These are phyloP conservation scores for Mycena alexandri DNA, from an alignment of 768 basidiomycete genomes.

Conservation along the genomic window DNA sequence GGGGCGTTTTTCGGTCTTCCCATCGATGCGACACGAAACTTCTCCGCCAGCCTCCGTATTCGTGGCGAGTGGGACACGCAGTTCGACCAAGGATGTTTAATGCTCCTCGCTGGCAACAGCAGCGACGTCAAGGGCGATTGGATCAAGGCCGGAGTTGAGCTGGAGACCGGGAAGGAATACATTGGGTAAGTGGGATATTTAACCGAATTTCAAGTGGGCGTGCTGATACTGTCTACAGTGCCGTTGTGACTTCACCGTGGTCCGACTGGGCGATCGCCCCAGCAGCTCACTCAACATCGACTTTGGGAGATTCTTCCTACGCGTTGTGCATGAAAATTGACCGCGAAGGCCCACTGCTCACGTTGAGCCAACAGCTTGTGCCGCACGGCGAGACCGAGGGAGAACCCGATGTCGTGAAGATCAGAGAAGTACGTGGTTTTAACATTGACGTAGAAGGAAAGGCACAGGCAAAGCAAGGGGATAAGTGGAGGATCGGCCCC, in stretches of 20 bases:
- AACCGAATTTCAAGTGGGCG: neutral
- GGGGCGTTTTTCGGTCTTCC: slow-evolving; percentile 28
- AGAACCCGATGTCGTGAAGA: slow-evolving; percentile 21
- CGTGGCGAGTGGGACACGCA: slow-evolving; percentile 29
- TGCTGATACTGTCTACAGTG: neutral
- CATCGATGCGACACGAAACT: slow-evolving; percentile 32
- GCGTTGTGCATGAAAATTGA: slow-evolving; percentile 31
- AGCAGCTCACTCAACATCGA: slow-evolving; percentile 28
- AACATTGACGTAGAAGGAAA: slow-evolving; percentile 29
- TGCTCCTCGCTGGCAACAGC: slow-evolving; percentile 30
- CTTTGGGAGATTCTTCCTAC: slow-evolving; percentile 20
- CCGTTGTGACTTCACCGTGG: slow-evolving; percentile 34
- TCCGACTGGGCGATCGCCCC: slow-evolving; percentile 34
- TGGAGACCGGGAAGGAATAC: slow-evolving; percentile 31
- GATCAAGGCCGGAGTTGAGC: slow-evolving; percentile 33
- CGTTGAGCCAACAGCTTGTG: slow-evolving; percentile 24
- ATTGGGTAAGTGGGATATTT: neutral
- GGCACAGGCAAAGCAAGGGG: slow-evolving; percentile 15
- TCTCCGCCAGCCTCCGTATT: slow-evolving; percentile 30
- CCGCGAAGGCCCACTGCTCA: slow-evolving; percentile 33
- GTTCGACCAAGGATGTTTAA: slow-evolving; percentile 35
- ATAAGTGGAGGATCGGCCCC: slow-evolving; percentile 28
- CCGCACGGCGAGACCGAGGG: neutral
- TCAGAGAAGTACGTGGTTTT: slow-evolving; percentile 30
- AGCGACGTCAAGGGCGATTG: slow-evolving; percentile 27